Evolutionary conservation across 805 yeast genomes (phyloP).

Genomic region (Kluyveromyces aestuarii): DNA sequence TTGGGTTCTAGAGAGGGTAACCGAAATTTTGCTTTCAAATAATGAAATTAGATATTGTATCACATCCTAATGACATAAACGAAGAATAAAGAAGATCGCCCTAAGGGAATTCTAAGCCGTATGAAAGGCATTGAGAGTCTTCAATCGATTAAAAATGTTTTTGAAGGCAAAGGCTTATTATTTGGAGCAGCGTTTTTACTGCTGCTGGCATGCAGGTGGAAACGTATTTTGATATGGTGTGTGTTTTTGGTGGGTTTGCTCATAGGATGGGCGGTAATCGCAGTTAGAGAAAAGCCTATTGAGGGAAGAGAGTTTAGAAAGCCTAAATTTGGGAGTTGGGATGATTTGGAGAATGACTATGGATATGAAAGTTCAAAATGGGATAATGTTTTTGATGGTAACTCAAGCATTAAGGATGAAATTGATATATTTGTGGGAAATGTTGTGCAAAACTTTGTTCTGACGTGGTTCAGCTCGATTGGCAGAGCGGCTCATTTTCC

Average conservation of each 20-base stretch:
- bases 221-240: neutral
- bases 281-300: neutral
- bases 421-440: constrained; percentile 36
- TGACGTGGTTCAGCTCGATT: constrained; percentile 46
- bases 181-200: neutral
- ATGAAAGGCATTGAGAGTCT: neutral
- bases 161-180: neutral
- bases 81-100: no score
- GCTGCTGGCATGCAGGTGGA: neutral
- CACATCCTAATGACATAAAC: no score
- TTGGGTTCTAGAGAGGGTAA: neutral
- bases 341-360: neutral
- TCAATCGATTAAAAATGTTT: neutral
- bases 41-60: no score
- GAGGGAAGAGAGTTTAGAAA: neutral
- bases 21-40: neutral
- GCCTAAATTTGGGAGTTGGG: neutral
- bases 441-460: constrained; percentile 45
- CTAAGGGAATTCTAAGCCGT: neutral
- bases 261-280: neutral
- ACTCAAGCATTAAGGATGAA: constrained; percentile 30
- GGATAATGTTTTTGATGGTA: constrained; percentile 4
- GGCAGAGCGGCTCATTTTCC: constrained; percentile 29
- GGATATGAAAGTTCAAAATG: neutral
- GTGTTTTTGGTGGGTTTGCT: neutral